Evolutionary conservation across 2,329 filamentous ascomycete species (phyloP).

Genomic region (Capronia americana): DNA sequence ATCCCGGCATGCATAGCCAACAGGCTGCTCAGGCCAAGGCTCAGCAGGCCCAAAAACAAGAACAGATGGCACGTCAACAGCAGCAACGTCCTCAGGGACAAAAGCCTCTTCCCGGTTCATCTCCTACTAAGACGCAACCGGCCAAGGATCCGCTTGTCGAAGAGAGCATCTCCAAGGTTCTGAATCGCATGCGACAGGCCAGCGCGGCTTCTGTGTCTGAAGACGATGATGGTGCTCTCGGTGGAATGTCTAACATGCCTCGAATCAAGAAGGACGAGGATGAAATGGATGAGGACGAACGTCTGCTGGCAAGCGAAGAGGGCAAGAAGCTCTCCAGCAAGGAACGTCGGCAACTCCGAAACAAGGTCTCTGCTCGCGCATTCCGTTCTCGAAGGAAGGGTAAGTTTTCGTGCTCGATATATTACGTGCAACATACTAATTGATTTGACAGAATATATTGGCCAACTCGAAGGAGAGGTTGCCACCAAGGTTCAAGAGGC

Average conservation of each 20-base stretch:
- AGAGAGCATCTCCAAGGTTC: slow-evolving; percentile 89
- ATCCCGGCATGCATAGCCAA: slow-evolving; percentile 92
- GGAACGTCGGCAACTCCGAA: slow-evolving; percentile 93
- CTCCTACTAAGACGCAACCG: slow-evolving; percentile 46
- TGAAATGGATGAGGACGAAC: slow-evolving; percentile 98
- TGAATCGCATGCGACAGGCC: slow-evolving; percentile 86
- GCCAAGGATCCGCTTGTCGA: slow-evolving; percentile 74
- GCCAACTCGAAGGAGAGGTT: slow-evolving; percentile 89
- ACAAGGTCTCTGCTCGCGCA: slow-evolving; percentile 97
- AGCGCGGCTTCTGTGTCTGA: slow-evolving; percentile 65
- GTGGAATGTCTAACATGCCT: slow-evolving; percentile 57
- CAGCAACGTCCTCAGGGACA: slow-evolving; percentile 43
- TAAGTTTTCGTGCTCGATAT: slow-evolving; percentile 55
- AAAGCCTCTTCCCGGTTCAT: slow-evolving; percentile 38
- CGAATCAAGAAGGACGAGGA: slow-evolving; percentile 91
- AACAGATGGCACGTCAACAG: slow-evolving; percentile 65
- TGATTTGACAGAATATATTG: slow-evolving; percentile 81
- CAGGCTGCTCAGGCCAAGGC: slow-evolving; percentile 78
- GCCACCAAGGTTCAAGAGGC: slow-evolving; percentile 83
- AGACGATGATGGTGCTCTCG: slow-evolving; percentile 54
- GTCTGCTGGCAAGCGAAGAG: slow-evolving; percentile 91
- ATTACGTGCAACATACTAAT: slow-evolving; percentile 56
- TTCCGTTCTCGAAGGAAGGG: slow-evolving; percentile 99
- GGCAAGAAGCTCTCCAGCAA: slow-evolving; percentile 99
- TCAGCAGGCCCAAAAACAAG: slow-evolving; percentile 65